A percentile compares a stretch with the other conserved stretches of the same genome.
phyloP scores from a whole-genome alignment of 2,329 filamentous ascomycete species.

The Didymella pinodella region DNA sequence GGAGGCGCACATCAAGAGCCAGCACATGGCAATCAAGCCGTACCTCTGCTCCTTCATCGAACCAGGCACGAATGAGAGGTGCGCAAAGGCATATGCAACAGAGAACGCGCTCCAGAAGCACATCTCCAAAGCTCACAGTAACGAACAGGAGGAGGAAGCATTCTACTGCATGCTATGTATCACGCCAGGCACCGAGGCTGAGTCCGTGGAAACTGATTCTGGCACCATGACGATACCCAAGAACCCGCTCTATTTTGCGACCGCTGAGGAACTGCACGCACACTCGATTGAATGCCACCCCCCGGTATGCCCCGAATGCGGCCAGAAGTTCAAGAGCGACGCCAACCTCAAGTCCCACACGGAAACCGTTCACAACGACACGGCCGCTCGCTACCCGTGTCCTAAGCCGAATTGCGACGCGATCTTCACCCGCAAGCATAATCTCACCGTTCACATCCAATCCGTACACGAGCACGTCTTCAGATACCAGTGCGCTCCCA shows the following conservation, averaged over 20 bases:
- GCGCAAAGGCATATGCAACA: slow-evolving; percentile 75
- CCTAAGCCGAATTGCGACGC: slow-evolving; percentile 73
- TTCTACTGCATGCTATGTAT: slow-evolving; percentile 81
- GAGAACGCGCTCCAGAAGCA: slow-evolving; percentile 76
- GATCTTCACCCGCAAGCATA: slow-evolving; percentile 83
- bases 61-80: slow-evolving; percentile 62
- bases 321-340: slow-evolving; percentile 68
- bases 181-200: slow-evolving; percentile 39
- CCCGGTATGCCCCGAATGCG: slow-evolving; percentile 77
- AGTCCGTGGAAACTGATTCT: slow-evolving; percentile 42
- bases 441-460: slow-evolving; percentile 80
- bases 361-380: slow-evolving; percentile 71
- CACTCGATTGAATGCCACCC: slow-evolving; percentile 78
- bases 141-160: slow-evolving; percentile 56
- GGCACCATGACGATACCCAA: slow-evolving; percentile 27
- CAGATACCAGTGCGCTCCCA: slow-evolving; percentile 80
- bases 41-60: slow-evolving; percentile 73
- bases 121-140: slow-evolving; percentile 72
- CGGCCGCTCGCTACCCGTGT: slow-evolving; percentile 67
- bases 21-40: slow-evolving; percentile 75
- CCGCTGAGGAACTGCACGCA: slow-evolving; percentile 72
- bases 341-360: slow-evolving; percentile 69
- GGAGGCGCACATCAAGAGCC: slow-evolving; percentile 79
- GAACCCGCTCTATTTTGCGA: slow-evolving; percentile 65
- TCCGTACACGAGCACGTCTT: slow-evolving; percentile 76